Evolutionary conservation across 345 rosid genomes (phyloP).

Genomic region (Atalantia buxifolia): DNA sequence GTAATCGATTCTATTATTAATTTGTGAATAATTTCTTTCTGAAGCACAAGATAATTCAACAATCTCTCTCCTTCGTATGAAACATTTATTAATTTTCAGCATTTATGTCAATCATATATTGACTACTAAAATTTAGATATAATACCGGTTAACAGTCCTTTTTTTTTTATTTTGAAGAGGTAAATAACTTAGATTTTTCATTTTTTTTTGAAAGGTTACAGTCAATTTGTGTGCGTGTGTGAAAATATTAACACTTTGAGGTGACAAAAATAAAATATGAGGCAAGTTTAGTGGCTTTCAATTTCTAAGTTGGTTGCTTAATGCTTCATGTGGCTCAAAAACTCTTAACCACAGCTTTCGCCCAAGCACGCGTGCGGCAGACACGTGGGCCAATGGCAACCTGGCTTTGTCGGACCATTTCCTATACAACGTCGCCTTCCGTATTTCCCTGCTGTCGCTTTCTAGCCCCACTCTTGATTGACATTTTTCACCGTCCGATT

Average conservation of each 20-base stretch:
- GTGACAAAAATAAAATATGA: not conserved
- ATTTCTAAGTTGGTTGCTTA: not conserved
- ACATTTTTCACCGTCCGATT: conserved; percentile 8
- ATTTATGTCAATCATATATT: too few relatives aligned
- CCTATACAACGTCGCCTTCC: conserved; percentile 41
- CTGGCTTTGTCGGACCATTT: conserved; percentile 36
- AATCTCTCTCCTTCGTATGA: too few relatives aligned
- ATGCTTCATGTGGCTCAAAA: conserved; percentile 3
- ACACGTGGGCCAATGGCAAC: conserved; percentile 30
- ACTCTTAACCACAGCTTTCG: conserved; percentile 17
- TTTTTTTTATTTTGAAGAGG: too few relatives aligned
- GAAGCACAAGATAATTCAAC: too few relatives aligned
- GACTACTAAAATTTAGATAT: too few relatives aligned
- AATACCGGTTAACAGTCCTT: too few relatives aligned
- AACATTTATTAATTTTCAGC: too few relatives aligned
- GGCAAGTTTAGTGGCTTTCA: not conserved
- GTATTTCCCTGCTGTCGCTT: conserved; percentile 30
- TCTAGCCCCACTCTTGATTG: conserved; percentile 25
- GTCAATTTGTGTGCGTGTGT: too few relatives aligned
- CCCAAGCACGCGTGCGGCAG: conserved; percentile 29
- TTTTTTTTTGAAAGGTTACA: too few relatives aligned
- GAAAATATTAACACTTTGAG: not conserved
- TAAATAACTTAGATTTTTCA: too few relatives aligned
- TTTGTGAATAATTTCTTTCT: too few relatives aligned
- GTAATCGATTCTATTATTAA: too few relatives aligned